Evolutionary conservation across 345 rosid genomes (phyloP).

Genomic region (Viola odorata): DNA sequence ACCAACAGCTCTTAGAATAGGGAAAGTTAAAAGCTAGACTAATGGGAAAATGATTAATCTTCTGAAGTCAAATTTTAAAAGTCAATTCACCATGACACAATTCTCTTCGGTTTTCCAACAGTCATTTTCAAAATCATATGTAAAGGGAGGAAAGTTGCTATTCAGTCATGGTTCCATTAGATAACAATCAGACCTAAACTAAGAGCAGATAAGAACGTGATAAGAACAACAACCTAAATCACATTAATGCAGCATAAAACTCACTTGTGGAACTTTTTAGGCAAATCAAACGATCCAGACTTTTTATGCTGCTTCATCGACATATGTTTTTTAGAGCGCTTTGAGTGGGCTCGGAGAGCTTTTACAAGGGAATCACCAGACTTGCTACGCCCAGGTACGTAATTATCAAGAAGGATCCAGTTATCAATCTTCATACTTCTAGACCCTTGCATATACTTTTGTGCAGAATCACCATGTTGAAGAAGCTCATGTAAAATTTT

Average conservation of each 20-base stretch:
- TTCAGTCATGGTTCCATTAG: no score
- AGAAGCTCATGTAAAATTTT: slow-evolving; percentile 64
- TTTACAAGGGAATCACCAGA: slow-evolving; percentile 37
- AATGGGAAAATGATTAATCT: neutral
- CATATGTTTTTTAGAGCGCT: slow-evolving; percentile 76
- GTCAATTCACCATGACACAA: no score
- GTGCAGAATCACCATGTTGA: slow-evolving; percentile 75
- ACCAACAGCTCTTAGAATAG: slow-evolving; percentile 3
- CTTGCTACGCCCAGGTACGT: slow-evolving; percentile 38
- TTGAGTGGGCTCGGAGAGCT: slow-evolving; percentile 47
- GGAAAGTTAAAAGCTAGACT: neutral
- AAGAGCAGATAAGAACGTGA: neutral
- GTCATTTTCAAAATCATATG: no score
- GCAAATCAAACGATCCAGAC: slow-evolving; percentile 48
- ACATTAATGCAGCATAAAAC: slow-evolving; percentile 10
- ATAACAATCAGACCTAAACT: neutral
- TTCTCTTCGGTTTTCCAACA: no score
- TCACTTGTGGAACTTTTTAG: slow-evolving; percentile 51
- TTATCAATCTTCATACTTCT: slow-evolving; percentile 55
- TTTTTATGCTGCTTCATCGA: slow-evolving; percentile 72
- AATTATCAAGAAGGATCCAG: slow-evolving; percentile 84
- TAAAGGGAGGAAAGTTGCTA: no score
- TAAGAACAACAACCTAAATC: neutral
- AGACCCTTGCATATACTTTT: slow-evolving; percentile 68
- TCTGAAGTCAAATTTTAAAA: no score